Base-by-base conservation (phyloP, 2,329 filamentous ascomycete species). In the Ascochyta pisi region DNA sequence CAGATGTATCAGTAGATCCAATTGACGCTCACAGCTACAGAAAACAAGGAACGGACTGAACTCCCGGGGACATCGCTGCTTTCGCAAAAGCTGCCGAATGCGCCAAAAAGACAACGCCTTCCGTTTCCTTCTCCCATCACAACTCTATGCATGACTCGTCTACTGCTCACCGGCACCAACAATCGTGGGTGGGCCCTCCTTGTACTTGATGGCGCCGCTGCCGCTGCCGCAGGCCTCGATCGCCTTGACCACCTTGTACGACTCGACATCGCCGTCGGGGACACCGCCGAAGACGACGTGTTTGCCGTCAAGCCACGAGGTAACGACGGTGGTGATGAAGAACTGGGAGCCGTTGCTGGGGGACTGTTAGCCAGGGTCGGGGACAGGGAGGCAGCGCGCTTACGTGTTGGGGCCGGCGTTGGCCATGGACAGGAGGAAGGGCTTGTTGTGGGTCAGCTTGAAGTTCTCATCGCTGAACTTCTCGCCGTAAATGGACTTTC, bases 401-500 rank as follows among this genome's bases (percentile, higher is more conserved):
- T 81, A 86, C 84, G 94, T 98, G 89, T 98, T 96, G 75, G 90
- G 89, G 69, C 92, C 92, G 70, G 92, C 90, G 81, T 96, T 96
- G 78, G 92, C 92, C 92, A 96, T 96, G 80, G 92, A 96, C 67
- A 96, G 85, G 69, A 93, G 84, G 82, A 89, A 90, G 62, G 89
- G 88, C 70, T 83, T 81, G 78, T 78, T 79, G 86, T 96, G 92
- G 83, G 86, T 87, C 67, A 83, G 75, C 61, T 79, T 75, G 84
- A 96, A 96, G 89, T 96, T 96, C 89, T 96, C 92, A 77, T 96
- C 92, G 72, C 87, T 81, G 76, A 96, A 96, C 85, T 94, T 95
- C 81, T 96, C 91, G 71, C 92, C 92, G 80, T 96, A 96, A 86
- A 96, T 96, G 78, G 91, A 96, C 82, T 90, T 90, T 80, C 92